Evolutionary conservation across 306 rosid genomes (phyloP).

Genomic region (Fragaria iinumae): DNA sequence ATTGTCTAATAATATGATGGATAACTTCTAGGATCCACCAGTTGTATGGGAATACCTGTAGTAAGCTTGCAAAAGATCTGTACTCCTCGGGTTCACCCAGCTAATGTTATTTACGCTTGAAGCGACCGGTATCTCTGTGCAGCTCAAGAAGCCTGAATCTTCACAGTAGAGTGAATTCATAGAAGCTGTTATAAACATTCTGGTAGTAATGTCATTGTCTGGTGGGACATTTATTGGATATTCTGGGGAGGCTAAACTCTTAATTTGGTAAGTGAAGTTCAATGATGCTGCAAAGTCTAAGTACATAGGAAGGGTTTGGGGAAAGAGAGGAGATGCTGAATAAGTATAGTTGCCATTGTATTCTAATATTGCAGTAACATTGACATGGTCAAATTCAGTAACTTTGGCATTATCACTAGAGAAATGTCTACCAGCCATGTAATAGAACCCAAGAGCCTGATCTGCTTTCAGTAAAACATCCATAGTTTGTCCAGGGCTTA

Average conservation of each 20-base stretch:
- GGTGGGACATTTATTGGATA: neutral
- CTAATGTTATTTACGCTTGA: neutral
- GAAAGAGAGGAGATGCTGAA: neutral
- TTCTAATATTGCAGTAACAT: neutral
- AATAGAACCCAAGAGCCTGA: neutral
- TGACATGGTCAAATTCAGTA: neutral
- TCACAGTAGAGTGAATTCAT: neutral
- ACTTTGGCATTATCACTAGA: neutral
- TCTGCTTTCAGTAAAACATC: neutral
- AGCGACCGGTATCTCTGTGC: neutral
- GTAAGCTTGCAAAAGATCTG: neutral
- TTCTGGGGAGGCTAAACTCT: neutral
- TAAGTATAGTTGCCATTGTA: neutral
- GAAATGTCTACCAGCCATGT: conserved; percentile 5
- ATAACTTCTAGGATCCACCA: neutral
- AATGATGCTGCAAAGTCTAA: neutral
- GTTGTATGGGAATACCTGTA: neutral
- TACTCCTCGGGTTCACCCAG: conserved; percentile 2
- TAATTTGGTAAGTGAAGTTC: neutral
- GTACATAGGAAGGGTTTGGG: neutral
- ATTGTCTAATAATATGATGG: too few relatives aligned
- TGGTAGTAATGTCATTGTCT: neutral
- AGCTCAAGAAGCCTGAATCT: neutral
- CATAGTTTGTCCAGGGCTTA: conserved; percentile 4
- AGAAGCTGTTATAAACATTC: neutral